These are phyloP conservation scores for Penicillium bialowiezense DNA, from an alignment of 495 filamentous ascomycete species.

Conservation along the genomic window DNA sequence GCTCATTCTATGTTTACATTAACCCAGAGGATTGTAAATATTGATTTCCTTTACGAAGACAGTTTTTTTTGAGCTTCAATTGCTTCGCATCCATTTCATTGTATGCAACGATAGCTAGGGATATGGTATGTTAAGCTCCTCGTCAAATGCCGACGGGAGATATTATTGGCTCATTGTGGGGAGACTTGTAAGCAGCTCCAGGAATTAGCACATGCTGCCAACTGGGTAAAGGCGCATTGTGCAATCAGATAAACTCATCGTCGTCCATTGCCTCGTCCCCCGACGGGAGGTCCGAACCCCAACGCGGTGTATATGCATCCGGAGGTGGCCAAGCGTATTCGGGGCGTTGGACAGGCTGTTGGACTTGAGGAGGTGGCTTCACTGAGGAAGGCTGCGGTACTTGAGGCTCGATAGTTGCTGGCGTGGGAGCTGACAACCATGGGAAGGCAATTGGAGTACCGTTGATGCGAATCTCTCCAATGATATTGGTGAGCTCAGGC, in stretches of 20 bases:
- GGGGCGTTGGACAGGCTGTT: constrained; percentile 4
- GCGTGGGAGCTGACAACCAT: constrained; percentile 19
- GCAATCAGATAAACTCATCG: constrained; percentile 32
- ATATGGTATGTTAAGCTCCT: background rate
- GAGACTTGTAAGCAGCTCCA: too few species aligned
- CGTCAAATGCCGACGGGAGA: too few species aligned
- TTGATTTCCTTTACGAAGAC: too few species aligned
- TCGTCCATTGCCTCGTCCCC: constrained; percentile 26
- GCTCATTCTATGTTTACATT: too few species aligned
- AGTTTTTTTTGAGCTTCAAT: too few species aligned
- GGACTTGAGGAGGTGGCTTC: background rate
- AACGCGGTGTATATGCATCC: constrained; percentile 9
- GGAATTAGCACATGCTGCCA: too few species aligned
- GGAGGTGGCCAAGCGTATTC: constrained; percentile 15
- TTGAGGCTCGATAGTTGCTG: constrained; percentile 3
- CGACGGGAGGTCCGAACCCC: constrained; percentile 18
- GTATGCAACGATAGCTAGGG: background rate
- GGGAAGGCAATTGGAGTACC: constrained; percentile 28
- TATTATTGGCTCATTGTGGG: too few species aligned
- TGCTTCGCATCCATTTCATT: too few species aligned
- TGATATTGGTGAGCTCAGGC: constrained; percentile 21
- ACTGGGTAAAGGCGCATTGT: too few species aligned
- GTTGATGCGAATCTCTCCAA: constrained; percentile 35
- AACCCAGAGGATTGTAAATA: too few species aligned
- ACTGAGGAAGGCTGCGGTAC: constrained; percentile 2